phyloP scores from a whole-genome alignment of 192 early-diverging fungal species.

The Chytriomyces confervae region DNA sequence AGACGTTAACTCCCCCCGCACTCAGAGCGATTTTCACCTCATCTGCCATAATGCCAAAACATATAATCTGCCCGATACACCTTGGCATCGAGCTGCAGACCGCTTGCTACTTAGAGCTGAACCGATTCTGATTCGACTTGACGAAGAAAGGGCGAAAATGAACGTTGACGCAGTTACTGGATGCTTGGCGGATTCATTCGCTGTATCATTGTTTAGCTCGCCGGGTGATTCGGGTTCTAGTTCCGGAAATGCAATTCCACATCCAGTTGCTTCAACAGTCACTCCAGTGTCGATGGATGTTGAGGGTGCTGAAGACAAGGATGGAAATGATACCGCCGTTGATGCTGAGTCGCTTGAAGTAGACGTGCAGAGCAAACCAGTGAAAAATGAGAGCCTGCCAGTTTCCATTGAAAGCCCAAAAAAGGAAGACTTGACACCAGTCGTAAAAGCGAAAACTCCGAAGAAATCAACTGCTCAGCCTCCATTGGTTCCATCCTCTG shows the following conservation, averaged over 20 bases:
- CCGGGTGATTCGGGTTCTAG: conserved; percentile 7
- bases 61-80: conserved; percentile 78
- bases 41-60: conserved; percentile 76
- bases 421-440: too few relatives aligned
- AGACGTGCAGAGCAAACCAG: neutral
- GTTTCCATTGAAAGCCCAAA: too few relatives aligned
- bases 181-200: conserved; percentile 24
- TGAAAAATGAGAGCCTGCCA: too few relatives aligned
- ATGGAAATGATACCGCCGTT: neutral
- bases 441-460: too few relatives aligned
- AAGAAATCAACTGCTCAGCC: neutral
- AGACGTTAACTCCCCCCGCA: neutral
- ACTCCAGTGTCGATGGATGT: neutral
- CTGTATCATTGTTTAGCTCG: conserved; percentile 18
- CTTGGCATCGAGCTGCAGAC: conserved; percentile 70
- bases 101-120: conserved; percentile 50
- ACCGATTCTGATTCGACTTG: conserved; percentile 6
- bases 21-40: conserved; percentile 69
- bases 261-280: neutral
- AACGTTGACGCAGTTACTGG: conserved; percentile 42
- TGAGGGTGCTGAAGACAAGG: neutral
- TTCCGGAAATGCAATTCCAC: neutral
- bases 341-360: neutral
- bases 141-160: conserved; percentile 25
- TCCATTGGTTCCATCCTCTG: neutral